Evolutionary conservation across 345 rosid species (phyloP).

Genomic region (Arabidopsis thaliana): TAIR10.1 NC_003070.9:23107001-23107500

Average conservation of each 20-base stretch:
- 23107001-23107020: background rate
- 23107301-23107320: slow-evolving; percentile 66
- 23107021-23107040: background rate
- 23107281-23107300: slow-evolving; percentile 68
- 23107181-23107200: background rate
- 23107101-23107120: no score
- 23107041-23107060: background rate
- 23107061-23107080: no score
- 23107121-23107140: background rate
- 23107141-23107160: background rate
- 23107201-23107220: slow-evolving; percentile 5
- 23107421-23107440: background rate
- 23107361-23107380: slow-evolving; percentile 95
- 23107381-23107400: slow-evolving; percentile 23
- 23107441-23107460: slow-evolving; percentile 34
- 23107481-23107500: slow-evolving; percentile 93
- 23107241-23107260: background rate
- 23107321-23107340: slow-evolving; percentile 78
- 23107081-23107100: no score
- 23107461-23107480: slow-evolving; percentile 96
- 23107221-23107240: background rate
- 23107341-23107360: slow-evolving; percentile 97
- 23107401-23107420: slow-evolving; percentile 27
- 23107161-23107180: background rate
- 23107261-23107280: background rate